phyloP scores from a whole-genome alignment of 2,329 filamentous ascomycete species.

The Sordariomycetes sp. region DNA sequence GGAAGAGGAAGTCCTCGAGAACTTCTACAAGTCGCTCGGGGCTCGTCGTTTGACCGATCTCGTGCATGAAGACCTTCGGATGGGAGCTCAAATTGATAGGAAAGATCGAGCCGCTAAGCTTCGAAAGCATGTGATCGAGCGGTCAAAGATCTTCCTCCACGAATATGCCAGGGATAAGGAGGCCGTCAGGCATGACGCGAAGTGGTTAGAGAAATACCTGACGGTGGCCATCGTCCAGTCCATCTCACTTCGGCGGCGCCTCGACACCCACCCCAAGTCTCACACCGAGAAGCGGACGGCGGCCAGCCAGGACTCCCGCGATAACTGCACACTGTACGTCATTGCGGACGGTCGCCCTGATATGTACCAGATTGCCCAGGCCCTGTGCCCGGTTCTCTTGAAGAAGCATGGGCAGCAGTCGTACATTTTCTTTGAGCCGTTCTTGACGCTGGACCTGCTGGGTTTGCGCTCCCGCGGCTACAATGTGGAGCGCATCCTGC shows the following conservation, averaged over 20 bases:
- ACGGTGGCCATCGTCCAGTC: slow-evolving; percentile 67
- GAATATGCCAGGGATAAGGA: slow-evolving; percentile 64
- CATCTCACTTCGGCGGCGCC: slow-evolving; percentile 66
- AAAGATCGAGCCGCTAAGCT: slow-evolving; percentile 60
- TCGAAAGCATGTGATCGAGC: slow-evolving; percentile 74
- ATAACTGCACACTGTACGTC: slow-evolving; percentile 63
- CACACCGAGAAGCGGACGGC: slow-evolving; percentile 69
- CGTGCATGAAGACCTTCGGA: slow-evolving; percentile 66
- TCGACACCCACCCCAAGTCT: slow-evolving; percentile 54
- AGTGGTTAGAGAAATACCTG: slow-evolving; percentile 84
- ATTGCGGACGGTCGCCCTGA: slow-evolving; percentile 59
- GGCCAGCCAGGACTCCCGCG: slow-evolving; percentile 44
- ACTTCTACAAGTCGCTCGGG: slow-evolving; percentile 75
- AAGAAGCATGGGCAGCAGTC: slow-evolving; percentile 79
- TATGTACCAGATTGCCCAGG: slow-evolving; percentile 85
- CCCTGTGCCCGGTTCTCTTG: slow-evolving; percentile 71
- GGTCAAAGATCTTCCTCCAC: slow-evolving; percentile 81
- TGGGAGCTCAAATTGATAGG: slow-evolving; percentile 56
- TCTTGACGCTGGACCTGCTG: slow-evolving; percentile 74
- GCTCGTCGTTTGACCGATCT: slow-evolving; percentile 65
- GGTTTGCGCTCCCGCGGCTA: slow-evolving; percentile 81
- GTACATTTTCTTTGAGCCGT: slow-evolving; percentile 81
- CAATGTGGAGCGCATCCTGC: slow-evolving; percentile 90
- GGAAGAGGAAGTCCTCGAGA: slow-evolving; percentile 77
- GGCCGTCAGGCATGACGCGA: slow-evolving; percentile 73